Evolutionary conservation across 1,284 basidiomycete species (phyloP), one percentile per base, ranked within the genome.

Genomic region (Athelia psychrophila): DNA sequence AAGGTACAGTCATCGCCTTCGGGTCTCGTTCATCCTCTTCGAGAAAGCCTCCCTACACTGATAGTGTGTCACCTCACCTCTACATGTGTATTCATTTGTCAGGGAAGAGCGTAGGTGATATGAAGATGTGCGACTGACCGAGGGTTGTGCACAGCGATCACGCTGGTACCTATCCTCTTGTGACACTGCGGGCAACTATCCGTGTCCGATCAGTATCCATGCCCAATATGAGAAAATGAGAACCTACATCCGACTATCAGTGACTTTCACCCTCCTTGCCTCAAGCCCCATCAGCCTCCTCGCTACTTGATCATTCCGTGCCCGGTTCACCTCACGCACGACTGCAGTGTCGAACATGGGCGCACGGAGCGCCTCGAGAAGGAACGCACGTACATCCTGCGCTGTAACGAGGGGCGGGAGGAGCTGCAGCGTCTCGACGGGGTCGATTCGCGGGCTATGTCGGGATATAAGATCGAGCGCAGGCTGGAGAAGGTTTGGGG

Each of bases 1-100:
- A n/a, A n/a, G n/a, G n/a, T n/a, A n/a, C n/a, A n/a, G n/a, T 42
- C 38, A 54, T 58, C 52, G 69, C 52, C 63, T 60, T 50, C 62
- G 58, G 18, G 56, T 66, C 53, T 79, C 78, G 48, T 77, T 78
- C 53, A 87, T 62, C 61, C 75, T 79, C 49, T 68, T 74, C 15
- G 88, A 77, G 67, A 95, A 95, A 2, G 78, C 78, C 64, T 95
- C 93, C 36, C 93, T 86, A 66, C 94, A 97, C 58, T 95, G 91
- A 64, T 95, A 92, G 71, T 96, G 94, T 0, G 93, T 96, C 2
- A 96, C 94, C 66, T 95, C 91, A 3, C 94, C 94, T 48, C 93
- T 94, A 56, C 24, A 62, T 42, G 27, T 2, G 46, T 9, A 8
- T 3, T 10, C 4, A 36, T 22, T 2, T 40, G 36, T 35, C 25